Conservation (phyloP, 2,329 filamentous ascomycete genomes). For the Penicillium sp. region DNA sequence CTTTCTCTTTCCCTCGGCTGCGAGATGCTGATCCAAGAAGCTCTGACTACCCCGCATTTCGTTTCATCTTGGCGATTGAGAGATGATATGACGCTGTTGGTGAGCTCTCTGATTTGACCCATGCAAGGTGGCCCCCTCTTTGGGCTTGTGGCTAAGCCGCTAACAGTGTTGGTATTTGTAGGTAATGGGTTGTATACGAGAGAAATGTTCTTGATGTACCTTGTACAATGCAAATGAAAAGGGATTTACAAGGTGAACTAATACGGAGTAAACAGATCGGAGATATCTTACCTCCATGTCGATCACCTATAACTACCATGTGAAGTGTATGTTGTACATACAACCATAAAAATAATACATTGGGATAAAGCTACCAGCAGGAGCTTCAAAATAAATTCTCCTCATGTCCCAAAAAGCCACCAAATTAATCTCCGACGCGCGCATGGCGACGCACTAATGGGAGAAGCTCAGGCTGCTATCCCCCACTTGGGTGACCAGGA, state of each 20-base stretch:
- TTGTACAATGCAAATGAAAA: not conserved
- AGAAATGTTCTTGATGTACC: not conserved
- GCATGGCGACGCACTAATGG: slow-evolving; percentile 8
- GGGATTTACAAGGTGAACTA: not conserved
- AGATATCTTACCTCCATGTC: not conserved
- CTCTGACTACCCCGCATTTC: slow-evolving; percentile 7
- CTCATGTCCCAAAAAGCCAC: slow-evolving; percentile 3
- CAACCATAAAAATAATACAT: not conserved
- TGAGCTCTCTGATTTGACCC: not conserved
- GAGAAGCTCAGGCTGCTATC: not conserved
- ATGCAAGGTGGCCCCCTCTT: not conserved
- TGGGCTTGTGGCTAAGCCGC: not conserved
- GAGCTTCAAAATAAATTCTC: not conserved
- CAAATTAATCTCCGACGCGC: slow-evolving; percentile 12
- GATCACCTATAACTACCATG: not conserved
- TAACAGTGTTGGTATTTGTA: not conserved
- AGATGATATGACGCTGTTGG: not conserved
- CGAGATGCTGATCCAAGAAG: not conserved
- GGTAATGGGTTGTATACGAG: not conserved
- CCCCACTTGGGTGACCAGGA: not conserved
- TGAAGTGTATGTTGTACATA: not conserved
- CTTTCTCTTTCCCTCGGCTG: not conserved
- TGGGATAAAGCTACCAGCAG: not conserved
- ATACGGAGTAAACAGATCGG: not conserved
- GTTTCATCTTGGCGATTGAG: not conserved